Conservation (phyloP, 2,329 filamentous ascomycete species). For the Sporothrix pseudoabietina region DNA sequence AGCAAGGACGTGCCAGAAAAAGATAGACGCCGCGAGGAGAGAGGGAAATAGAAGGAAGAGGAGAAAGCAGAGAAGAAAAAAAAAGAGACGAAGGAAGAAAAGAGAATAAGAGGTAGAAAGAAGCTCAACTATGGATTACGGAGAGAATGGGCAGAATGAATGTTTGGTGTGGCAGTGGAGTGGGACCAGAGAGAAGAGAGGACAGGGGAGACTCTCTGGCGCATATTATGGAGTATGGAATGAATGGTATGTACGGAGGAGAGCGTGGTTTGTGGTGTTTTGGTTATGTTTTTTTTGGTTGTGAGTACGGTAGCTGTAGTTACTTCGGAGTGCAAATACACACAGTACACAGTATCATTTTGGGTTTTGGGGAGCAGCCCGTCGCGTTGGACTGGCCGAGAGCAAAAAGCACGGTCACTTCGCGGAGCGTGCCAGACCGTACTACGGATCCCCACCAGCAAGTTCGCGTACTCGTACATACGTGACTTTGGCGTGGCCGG, state of each 20-base stretch:
- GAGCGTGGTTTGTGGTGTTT: neutral
- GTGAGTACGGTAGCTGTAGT: too few relatives aligned
- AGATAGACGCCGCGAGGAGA: neutral
- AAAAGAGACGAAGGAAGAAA: neutral
- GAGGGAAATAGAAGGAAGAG: neutral
- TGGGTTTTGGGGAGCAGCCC: neutral
- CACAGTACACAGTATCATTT: neutral
- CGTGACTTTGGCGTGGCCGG: neutral
- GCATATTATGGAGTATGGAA: neutral
- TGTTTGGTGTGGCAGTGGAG: slow-evolving; percentile 34
- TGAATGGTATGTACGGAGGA: neutral
- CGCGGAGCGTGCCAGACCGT: slow-evolving; percentile 20
- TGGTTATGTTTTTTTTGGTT: neutral
- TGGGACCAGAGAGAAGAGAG: neutral
- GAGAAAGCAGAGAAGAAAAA: neutral
- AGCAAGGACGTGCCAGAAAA: slow-evolving; percentile 7
- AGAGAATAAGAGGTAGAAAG: neutral
- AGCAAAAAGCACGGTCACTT: slow-evolving; percentile 22
- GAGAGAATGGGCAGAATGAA: slow-evolving; percentile 21
- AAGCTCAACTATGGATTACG: neutral
- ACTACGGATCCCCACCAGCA: slow-evolving; percentile 1
- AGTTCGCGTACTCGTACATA: neutral
- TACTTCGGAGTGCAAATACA: too few relatives aligned
- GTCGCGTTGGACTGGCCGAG: slow-evolving; percentile 16
- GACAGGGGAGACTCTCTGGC: slow-evolving; percentile 2